Evolutionary conservation across 345 rosid genomes (phyloP).

Genomic region (Aegle marmelos): DNA sequence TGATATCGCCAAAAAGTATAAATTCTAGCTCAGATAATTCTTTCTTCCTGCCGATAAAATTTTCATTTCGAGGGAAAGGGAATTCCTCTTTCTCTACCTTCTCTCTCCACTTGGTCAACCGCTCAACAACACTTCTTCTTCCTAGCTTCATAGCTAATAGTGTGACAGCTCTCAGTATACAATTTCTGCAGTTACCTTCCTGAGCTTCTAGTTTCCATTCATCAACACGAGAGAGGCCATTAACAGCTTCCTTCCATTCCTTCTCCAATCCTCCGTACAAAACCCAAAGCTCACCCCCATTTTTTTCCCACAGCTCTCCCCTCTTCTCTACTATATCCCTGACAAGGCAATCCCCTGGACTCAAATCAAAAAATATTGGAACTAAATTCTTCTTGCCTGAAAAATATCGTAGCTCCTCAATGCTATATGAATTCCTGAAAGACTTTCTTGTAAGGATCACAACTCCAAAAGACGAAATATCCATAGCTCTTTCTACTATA

Average conservation of each 20-base stretch:
- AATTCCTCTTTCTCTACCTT: constrained; percentile 82
- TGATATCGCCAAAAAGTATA: constrained; percentile 78
- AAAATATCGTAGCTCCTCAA: constrained; percentile 85
- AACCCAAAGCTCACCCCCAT: constrained; percentile 86
- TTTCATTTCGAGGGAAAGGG: constrained; percentile 77
- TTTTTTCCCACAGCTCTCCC: constrained; percentile 93
- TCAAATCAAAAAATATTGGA: constrained; percentile 80
- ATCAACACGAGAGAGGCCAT: constrained; percentile 61
- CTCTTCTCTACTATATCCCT: constrained; percentile 92
- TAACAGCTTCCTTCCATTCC: constrained; percentile 93
- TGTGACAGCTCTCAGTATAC: constrained; percentile 69
- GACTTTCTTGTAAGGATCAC: constrained; percentile 77
- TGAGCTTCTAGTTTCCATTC: constrained; percentile 94
- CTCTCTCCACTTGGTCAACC: constrained; percentile 81
- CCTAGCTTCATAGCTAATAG: constrained; percentile 76
- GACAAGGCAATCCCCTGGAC: constrained; percentile 83
- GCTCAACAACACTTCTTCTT: constrained; percentile 83
- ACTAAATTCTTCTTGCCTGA: constrained; percentile 83
- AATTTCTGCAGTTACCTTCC: constrained; percentile 90
- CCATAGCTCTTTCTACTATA: constrained; percentile 76
- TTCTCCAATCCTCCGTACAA: constrained; percentile 81
- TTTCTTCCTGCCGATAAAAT: constrained; percentile 84
- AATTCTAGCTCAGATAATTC: constrained; percentile 86
- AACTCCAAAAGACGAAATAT: constrained; percentile 79
- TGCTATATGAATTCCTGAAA: constrained; percentile 68